Percentiles rank a stretch among this genome's conserved stretches.
Evolutionary conservation across 2,329 filamentous ascomycete genomes (phyloP).

Genomic region (Fusarium longipes): DNA sequence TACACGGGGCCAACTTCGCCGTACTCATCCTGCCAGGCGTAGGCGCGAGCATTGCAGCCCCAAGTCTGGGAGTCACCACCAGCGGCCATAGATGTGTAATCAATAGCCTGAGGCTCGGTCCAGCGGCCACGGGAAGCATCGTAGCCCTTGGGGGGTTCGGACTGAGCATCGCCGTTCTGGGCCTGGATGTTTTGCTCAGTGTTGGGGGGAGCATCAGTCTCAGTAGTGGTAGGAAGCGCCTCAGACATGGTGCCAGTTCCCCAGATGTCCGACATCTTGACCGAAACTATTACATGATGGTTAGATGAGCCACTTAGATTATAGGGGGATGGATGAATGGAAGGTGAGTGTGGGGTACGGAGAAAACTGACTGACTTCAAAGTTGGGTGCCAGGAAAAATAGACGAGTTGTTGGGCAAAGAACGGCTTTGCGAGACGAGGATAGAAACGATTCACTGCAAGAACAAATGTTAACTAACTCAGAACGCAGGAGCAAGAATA

Average conservation of each 20-base stretch:
- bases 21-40: constrained; percentile 86
- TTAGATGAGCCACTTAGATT: neutral
- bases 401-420: neutral
- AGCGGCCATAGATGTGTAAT: constrained; percentile 56
- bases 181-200: neutral
- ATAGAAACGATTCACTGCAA: neutral
- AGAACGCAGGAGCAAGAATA: too few relatives aligned
- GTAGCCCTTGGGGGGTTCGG: constrained; percentile 23
- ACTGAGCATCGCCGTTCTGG: neutral
- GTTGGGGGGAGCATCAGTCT: neutral
- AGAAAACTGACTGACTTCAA: neutral
- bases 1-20: constrained; percentile 85
- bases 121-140: constrained; percentile 59
- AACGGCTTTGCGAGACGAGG: neutral
- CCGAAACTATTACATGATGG: neutral
- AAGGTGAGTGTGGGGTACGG: neutral
- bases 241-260: constrained; percentile 7
- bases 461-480: neutral
- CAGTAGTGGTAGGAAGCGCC: constrained; percentile 6
- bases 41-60: constrained; percentile 71
- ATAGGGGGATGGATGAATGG: too few relatives aligned
- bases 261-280: constrained; percentile 30
- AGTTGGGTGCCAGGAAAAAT: neutral
- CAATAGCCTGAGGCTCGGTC: constrained; percentile 58
- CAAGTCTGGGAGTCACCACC: constrained; percentile 50